Percentiles rank a stretch among this genome's conserved stretches.
These are phyloP conservation scores for Crithidia bombi DNA, from an alignment of 208 protist species.

Conservation along the genomic window DNA sequence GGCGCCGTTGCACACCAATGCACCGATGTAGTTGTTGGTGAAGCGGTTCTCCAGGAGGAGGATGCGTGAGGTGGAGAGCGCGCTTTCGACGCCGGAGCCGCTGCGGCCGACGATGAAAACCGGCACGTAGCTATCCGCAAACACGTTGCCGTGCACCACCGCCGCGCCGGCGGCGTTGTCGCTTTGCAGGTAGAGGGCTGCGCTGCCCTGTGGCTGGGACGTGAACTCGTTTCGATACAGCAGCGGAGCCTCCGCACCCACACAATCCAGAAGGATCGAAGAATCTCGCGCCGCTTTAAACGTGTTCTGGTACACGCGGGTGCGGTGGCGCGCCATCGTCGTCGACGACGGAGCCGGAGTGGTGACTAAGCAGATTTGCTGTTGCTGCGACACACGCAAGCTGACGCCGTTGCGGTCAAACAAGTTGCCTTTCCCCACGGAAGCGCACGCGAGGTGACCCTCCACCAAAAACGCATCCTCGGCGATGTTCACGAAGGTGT, in stretches of 20 bases:
- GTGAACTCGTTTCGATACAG: conserved; percentile 71
- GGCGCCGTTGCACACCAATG: conserved; percentile 66
- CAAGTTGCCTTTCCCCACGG: conserved; percentile 66
- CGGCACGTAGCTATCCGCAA: conserved; percentile 61
- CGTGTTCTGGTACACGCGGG: conserved; percentile 68
- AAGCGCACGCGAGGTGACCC: conserved; percentile 75
- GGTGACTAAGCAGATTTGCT: conserved; percentile 31
- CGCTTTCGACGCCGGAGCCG: conserved; percentile 12
- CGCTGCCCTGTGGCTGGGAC: conserved; percentile 38
- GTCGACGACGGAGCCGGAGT: background rate
- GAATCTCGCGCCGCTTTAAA: conserved; percentile 47
- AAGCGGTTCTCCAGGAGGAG: conserved; percentile 66
- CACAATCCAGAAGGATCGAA: conserved; percentile 47
- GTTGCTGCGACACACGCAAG: conserved; percentile 30
- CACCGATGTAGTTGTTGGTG: conserved; percentile 75
- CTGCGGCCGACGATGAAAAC: conserved; percentile 48
- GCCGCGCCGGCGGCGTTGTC: conserved; percentile 19
- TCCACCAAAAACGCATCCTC: conserved; percentile 55
- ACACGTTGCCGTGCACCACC: conserved; percentile 59
- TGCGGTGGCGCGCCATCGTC: conserved; percentile 32
- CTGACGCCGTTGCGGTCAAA: conserved; percentile 65
- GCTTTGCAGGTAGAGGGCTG: conserved; percentile 51
- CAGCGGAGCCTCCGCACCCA: conserved; percentile 33
- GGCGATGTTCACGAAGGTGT: conserved; percentile 61
- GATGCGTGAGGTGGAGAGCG: conserved; percentile 9